Base-by-base conservation (phyloP, 257 asterid species). In the Plantago elongata region DNA sequence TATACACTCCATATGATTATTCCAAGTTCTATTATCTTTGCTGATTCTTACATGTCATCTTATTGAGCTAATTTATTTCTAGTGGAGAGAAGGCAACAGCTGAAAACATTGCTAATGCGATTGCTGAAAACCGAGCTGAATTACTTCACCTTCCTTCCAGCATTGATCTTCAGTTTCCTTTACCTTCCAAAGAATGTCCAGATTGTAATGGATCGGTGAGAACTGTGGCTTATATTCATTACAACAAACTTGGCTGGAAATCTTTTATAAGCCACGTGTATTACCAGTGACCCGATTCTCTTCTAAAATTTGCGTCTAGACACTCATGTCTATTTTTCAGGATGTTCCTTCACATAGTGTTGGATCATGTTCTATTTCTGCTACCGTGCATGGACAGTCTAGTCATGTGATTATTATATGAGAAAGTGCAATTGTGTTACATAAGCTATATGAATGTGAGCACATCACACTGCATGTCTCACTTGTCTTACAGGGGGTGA, bases 21-120 rank as follows among this genome's bases (percentile, higher is more conserved):
- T 66, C 13, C 5, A 6, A 5, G 42, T 17, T 38, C 45, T 45
- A 43, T 42, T 27, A 42, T 42, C 42, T 13, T 37, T 52, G 4
- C 50, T n/a, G 16, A 57, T 42, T 14, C 55, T 34, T 37, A 43
- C 49, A 29, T 59, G 44, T 62, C 61, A 40, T 10, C 60, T 43
- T 51, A 61, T 30, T 65, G 43, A 18, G n/a, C 9, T 55, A 64
- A 57, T 61, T 50, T 68, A 38, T 43, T 56, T 80, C 59, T 69
- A 92, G 99, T 59, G 99, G 97, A 70, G 97, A 92, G 83, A 92
- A 87, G 79, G 89, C 96, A 65, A 92, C 99, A 60, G 91, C 96
- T 43, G 96, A 81, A 72, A 78, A 78, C 61, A 89, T 92, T 74
- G 91, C 99, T 8, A 78, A 83, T 76, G 99, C 99, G 15, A 87